Conservation (phyloP, 2,329 filamentous ascomycete genomes). For the Xylaria sp. region DNA sequence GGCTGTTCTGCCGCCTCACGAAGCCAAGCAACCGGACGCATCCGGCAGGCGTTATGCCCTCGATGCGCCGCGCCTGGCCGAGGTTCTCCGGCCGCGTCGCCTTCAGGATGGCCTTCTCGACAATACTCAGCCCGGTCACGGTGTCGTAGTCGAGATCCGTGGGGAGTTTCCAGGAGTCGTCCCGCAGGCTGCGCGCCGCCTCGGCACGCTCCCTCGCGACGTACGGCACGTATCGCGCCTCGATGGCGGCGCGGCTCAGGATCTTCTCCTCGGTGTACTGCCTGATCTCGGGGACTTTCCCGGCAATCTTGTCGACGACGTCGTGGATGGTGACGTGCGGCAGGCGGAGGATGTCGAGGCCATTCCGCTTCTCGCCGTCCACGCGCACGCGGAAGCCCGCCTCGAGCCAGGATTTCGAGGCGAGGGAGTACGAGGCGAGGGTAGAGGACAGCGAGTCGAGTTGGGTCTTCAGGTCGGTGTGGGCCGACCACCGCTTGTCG, state of each 20-base stretch:
- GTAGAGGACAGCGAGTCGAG: constrained; percentile 73
- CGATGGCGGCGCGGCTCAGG: constrained; percentile 77
- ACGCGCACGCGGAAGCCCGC: constrained; percentile 75
- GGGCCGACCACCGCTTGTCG: constrained; percentile 80
- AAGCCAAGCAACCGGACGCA: constrained; percentile 70
- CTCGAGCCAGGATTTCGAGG: constrained; percentile 72
- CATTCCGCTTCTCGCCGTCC: constrained; percentile 75
- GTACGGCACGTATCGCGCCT: constrained; percentile 89
- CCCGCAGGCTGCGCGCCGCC: constrained; percentile 74
- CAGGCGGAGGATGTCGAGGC: constrained; percentile 82
- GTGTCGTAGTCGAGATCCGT: constrained; percentile 78
- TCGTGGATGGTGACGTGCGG: constrained; percentile 67
- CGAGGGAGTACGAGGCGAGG: constrained; percentile 67
- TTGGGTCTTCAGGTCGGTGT: constrained; percentile 71
- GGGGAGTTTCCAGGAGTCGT: constrained; percentile 80
- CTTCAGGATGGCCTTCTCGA: constrained; percentile 78
- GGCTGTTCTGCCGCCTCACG: constrained; percentile 60
- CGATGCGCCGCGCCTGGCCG: constrained; percentile 87
- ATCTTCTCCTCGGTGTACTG: constrained; percentile 69
- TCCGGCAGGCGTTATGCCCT: constrained; percentile 76
- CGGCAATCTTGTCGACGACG: constrained; percentile 66
- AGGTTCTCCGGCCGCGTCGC: constrained; percentile 82
- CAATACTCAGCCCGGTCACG: constrained; percentile 79
- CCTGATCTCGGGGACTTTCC: constrained; percentile 66
- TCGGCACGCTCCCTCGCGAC: constrained; percentile 76